Evolutionary conservation across 495 filamentous ascomycete species (phyloP), one percentile per base, ranked within the genome.

Genomic region (Xylaria intraflava): DNA sequence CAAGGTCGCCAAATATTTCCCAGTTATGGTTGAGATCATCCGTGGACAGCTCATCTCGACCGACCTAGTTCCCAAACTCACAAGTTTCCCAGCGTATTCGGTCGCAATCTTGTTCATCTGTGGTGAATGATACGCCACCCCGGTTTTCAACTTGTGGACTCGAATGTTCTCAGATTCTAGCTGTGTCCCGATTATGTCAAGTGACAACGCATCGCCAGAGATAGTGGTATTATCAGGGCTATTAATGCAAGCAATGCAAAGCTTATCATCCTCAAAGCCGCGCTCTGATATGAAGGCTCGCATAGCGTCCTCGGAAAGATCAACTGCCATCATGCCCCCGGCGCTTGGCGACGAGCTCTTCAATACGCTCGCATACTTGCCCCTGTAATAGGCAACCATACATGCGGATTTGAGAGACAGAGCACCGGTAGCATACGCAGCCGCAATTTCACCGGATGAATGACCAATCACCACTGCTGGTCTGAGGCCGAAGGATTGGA

Each of bases 371-470:
- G 69, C 36, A 3, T 45, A 41, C 0, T 35, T 33, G 0, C 71
- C 58, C 23, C 66, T 60, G 55, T 68, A 49, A 67, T 69, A 63
- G 6, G 80, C 66, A 0, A 80, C 49, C 26, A 63, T 62, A 69
- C 75, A 73, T 6, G 72, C 73, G 0, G 72, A 68, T 22, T 65
- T 49, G 6, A 17, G 4, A 6, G 38, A 40, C 5, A 40, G 11
- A 4, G 38, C 38, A 1, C 38, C 38, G 14, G 42, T n/a, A 16
- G 24, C 19, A 26, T 65, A 54, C 29, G 67, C 69, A 0, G 67
- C 69, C 0, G 61, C 69, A 57, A 83, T 83, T 53, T 85, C 82
- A 1, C 82, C 82, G 46, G 73, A 79, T 0, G 80, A 83, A 57
- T 85, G 81, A 2, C 82, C 80, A 0, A 81, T 67, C 0, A 79